Base-by-base conservation (phyloP, 129 eudicot species). In the Flaveria bidentis region DNA sequence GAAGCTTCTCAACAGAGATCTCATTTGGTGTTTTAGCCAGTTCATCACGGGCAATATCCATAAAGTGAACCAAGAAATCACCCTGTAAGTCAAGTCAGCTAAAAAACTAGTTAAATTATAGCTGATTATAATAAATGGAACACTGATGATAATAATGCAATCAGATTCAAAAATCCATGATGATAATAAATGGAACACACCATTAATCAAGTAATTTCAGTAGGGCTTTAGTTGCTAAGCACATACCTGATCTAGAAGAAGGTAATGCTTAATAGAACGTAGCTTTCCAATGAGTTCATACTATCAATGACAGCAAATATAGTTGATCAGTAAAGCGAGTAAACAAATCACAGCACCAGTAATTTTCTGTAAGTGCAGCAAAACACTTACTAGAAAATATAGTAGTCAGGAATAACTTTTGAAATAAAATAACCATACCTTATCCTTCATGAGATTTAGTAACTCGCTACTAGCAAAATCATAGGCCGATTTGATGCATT, bases 21-120 rank as follows among this genome's bases (percentile, higher is more conserved):
- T 91, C 98, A 80, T 91, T 90, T 71, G 96, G 89, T 82, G 90
- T 86, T 82, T 91, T 91, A 25, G 80, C 72, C 83, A 94, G 97
- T 84, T 94, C 97, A 78, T 94, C 97, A 53, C 93, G 85, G 75
- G 98, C 98, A 70, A 91, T 91, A 87, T 94, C 98, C 98, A 94
- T 89, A 68, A 94, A 94, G 86, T 94, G 98, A 82, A 94, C 98
- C 90, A 94, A 72, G 85, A 94, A 94, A 83, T 94, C 98, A 58
- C 98, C 98, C 98, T 94, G 87, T 58, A 78, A 80, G 64, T 80
- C 67, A 81, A 76, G 9, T 64, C 65, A 14, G 28, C 71, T 67
- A 46, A 22, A 11, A 53, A 75, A 28, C 42, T 45, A 50, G 39
- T 36, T 28, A 45, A 45, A 45, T 60, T 53, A 78, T 78, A 60